These are phyloP conservation scores for Saccharomycopsis amapae DNA, from an alignment of 805 yeast genomes.

Conservation along the genomic window DNA sequence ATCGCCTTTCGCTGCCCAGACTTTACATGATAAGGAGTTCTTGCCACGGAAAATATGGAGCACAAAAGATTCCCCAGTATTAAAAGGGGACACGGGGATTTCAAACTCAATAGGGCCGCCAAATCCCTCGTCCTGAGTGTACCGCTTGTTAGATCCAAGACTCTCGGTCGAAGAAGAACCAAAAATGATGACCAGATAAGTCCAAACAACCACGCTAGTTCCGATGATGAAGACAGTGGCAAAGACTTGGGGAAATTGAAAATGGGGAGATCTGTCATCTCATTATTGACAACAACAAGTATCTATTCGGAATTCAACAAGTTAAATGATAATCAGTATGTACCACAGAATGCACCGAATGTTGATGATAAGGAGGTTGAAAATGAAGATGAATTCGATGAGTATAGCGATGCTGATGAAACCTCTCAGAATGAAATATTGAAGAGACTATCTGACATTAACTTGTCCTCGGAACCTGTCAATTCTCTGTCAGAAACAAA, in stretches of 20 bases:
- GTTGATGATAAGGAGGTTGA: conserved; percentile 19
- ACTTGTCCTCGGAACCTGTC: too few relatives aligned
- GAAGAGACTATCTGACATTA: neutral
- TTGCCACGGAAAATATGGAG: too few relatives aligned
- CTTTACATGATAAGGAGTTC: too few relatives aligned
- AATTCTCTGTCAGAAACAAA: too few relatives aligned
- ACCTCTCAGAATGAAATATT: conserved; percentile 2
- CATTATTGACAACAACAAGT: conserved; percentile 50
- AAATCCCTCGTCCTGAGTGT: neutral
- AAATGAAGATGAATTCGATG: conserved; percentile 12
- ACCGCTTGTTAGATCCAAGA: neutral
- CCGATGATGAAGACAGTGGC: conserved; percentile 26
- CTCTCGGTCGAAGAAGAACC: neutral
- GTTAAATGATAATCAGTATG: conserved; percentile 9
- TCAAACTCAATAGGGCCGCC: neutral
- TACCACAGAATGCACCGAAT: neutral
- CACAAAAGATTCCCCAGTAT: too few relatives aligned
- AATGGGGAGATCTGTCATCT: conserved; percentile 48
- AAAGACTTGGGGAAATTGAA: conserved; percentile 15
- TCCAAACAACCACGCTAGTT: too few relatives aligned
- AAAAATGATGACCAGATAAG: too few relatives aligned
- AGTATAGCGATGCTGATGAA: conserved; percentile 16
- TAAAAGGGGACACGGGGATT: too few relatives aligned
- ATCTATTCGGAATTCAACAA: conserved; percentile 37
- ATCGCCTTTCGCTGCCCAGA: too few relatives aligned